A percentile compares a stretch with the other conserved stretches of the same genome.
Evolutionary conservation across 345 rosid species (phyloP).

Genomic region (Melaleuca alternifolia): DNA sequence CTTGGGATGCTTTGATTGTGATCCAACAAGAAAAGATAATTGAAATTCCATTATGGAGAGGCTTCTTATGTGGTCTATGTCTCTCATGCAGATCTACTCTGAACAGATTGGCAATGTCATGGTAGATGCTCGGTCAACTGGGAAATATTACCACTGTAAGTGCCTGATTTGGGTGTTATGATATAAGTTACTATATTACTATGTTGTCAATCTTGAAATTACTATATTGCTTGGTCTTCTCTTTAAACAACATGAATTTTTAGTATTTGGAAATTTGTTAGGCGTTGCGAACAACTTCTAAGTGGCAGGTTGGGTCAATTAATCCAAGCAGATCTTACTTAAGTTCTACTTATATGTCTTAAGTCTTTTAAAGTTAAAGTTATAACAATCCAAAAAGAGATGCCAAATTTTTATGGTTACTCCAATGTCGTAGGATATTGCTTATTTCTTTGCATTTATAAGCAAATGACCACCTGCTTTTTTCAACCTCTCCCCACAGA

Average conservation of each 20-base stretch:
- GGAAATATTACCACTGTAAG: constrained; percentile 98
- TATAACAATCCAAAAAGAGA: background rate
- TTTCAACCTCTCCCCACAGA: background rate
- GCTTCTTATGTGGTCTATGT: background rate
- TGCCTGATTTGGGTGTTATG: background rate
- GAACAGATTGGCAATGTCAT: constrained; percentile 99
- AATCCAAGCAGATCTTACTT: background rate
- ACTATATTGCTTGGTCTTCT: background rate
- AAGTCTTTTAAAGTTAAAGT: background rate
- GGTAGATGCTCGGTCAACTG: constrained; percentile 97
- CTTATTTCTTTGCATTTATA: background rate
- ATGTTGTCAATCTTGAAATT: background rate
- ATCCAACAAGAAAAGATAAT: background rate
- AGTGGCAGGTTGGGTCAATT: background rate
- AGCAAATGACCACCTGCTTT: background rate
- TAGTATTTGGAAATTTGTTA: background rate
- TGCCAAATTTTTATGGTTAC: background rate
- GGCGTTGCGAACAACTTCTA: background rate
- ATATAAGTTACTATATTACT: background rate
- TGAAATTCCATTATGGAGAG: background rate
- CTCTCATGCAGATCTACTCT: constrained; percentile 64
- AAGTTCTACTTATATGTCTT: background rate
- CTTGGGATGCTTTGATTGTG: background rate
- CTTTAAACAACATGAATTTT: background rate
- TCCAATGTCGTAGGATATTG: background rate